These are phyloP conservation scores for Trametes elegans DNA, from an alignment of 768 basidiomycete genomes.

Conservation along the genomic window DNA sequence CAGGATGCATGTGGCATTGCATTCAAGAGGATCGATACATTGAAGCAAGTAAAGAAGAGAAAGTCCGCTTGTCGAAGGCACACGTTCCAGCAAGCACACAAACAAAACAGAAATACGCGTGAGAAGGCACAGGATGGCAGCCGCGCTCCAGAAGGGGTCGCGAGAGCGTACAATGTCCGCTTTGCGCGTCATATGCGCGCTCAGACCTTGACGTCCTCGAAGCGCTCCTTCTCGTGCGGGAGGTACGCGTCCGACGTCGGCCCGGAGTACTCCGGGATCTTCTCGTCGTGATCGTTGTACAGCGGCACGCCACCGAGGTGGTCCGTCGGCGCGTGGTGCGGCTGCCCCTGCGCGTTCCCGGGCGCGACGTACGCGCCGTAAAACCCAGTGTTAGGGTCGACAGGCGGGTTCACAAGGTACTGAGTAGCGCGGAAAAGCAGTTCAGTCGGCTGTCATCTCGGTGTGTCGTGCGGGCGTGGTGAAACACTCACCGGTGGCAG, in stretches of 20 bases:
- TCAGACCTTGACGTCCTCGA: conserved; percentile 25
- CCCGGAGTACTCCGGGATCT: conserved; percentile 30
- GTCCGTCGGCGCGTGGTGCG: conserved; percentile 19
- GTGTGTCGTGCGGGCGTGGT: too few relatives aligned
- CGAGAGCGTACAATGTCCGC: too few relatives aligned
- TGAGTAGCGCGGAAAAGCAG: not conserved
- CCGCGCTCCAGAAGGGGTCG: not conserved
- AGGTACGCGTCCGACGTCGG: conserved; percentile 23
- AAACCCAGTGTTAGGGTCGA: conserved; percentile 31
- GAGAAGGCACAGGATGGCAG: conserved; percentile 2
- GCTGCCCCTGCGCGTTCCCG: conserved; percentile 27
- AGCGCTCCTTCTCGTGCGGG: conserved; percentile 29
- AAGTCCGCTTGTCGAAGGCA: conserved; percentile 2
- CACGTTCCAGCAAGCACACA: not conserved
- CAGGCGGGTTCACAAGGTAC: conserved; percentile 40
- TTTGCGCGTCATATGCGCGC: not conserved
- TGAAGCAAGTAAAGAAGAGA: not conserved
- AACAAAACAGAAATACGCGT: not conserved
- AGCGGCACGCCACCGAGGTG: conserved; percentile 41
- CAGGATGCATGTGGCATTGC: not conserved
- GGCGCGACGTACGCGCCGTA: conserved; percentile 31
- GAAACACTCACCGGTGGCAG: conserved; percentile 47
- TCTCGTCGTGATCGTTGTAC: conserved; percentile 38
- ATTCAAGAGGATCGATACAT: conserved; percentile 1
- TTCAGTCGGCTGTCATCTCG: not conserved